phyloP scores from a whole-genome alignment of 352 stramenopile genomes.

The Globisporangium nagaii region DNA sequence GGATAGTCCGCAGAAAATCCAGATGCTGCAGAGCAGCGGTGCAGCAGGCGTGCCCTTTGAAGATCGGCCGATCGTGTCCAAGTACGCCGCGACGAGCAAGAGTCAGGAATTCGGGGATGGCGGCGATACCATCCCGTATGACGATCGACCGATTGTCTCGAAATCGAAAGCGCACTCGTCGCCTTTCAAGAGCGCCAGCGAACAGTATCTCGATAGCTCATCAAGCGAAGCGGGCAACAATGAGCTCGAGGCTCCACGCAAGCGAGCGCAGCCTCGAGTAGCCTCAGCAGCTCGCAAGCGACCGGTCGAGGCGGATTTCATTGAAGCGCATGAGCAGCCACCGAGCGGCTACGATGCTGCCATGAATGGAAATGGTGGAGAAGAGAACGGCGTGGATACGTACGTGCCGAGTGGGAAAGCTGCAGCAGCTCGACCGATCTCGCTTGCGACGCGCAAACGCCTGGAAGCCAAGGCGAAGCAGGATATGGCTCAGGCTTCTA shows the following conservation, averaged over 20 bases:
- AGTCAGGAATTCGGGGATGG: background rate
- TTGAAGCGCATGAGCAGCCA: background rate
- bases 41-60: conserved; percentile 10
- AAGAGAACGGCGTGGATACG: conserved; percentile 4
- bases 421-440: conserved; percentile 14
- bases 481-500: conserved; percentile 9
- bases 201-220: background rate
- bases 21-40: conserved; percentile 32
- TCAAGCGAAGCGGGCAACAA: conserved; percentile 16
- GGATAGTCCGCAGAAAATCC: conserved; percentile 34
- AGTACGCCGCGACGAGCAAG: conserved; percentile 14
- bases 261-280: background rate
- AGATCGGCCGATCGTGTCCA: conserved; percentile 34
- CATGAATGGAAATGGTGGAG: background rate
- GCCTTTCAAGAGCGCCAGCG: background rate
- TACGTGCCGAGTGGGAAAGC: conserved; percentile 3
- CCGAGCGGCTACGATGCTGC: background rate
- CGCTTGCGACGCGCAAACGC: conserved; percentile 47
- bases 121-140: background rate
- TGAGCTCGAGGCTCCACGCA: conserved; percentile 3
- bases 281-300: background rate
- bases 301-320: background rate
- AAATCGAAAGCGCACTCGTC: conserved; percentile 3
- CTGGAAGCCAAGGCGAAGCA: conserved; percentile 59
- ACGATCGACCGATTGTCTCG: conserved; percentile 42